Conservation (phyloP, 2,329 filamentous ascomycete species). For the Pseudocercospora fijiensis region DNA sequence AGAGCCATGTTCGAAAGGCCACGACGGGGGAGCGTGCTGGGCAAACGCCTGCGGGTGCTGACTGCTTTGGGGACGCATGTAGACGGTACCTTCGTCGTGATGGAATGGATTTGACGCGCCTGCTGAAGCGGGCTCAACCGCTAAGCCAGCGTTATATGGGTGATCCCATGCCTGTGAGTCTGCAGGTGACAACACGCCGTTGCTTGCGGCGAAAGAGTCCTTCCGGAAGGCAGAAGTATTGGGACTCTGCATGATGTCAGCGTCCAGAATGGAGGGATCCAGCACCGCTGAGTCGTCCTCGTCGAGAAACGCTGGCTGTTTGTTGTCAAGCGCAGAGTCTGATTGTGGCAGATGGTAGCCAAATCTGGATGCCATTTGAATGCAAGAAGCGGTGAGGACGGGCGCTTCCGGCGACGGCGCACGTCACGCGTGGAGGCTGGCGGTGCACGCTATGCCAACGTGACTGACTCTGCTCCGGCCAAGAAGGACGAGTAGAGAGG, state of each 20-base stretch:
- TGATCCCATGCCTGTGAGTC: constrained; percentile 37
- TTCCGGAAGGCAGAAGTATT: constrained; percentile 31
- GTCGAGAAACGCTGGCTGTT: constrained; percentile 32
- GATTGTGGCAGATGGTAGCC: constrained; percentile 29
- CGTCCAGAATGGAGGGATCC: constrained; percentile 34
- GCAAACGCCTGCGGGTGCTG: constrained; percentile 61
- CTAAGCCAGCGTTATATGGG: constrained; percentile 25
- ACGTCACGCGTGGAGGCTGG: constrained; percentile 21
- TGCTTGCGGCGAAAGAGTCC: constrained; percentile 37
- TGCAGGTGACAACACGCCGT: constrained; percentile 35
- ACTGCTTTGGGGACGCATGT: constrained; percentile 23
- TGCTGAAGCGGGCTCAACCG: constrained; percentile 27
- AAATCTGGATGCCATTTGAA: constrained; percentile 34
- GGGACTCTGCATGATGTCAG: constrained; percentile 38
- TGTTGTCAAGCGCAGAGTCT: constrained; percentile 28
- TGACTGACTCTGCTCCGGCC: constrained; percentile 25
- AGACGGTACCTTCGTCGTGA: constrained; percentile 30
- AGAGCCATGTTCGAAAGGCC: constrained; percentile 63
- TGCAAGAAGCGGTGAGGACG: constrained; percentile 34
- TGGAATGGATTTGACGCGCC: constrained; percentile 24
- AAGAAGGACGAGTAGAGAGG: constrained; percentile 15
- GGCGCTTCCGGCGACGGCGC: constrained; percentile 24
- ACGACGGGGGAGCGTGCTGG: constrained; percentile 54
- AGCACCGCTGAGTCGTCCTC: constrained; percentile 31
- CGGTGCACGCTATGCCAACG: constrained; percentile 18